Evolutionary conservation across 441 rosid genomes (phyloP).

Genomic region (Lepidium campestre): DNA sequence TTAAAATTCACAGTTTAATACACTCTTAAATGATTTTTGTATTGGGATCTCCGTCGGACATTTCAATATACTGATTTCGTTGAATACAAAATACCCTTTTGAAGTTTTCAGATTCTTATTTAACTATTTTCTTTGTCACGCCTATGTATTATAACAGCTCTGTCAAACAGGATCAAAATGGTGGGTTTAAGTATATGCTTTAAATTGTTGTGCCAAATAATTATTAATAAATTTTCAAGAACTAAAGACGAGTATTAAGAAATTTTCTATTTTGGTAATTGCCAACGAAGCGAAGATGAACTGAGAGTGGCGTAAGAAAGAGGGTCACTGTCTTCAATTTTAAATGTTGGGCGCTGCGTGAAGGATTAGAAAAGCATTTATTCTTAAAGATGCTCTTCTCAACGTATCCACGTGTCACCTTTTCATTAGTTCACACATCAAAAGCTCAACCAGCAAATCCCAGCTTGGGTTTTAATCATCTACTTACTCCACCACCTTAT

Average conservation of each 20-base stretch:
- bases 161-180: too few species aligned
- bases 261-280: not conserved
- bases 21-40: too few species aligned
- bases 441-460: slow-evolving; percentile 22
- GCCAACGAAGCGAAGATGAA: slow-evolving; percentile 14
- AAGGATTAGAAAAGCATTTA: slow-evolving; percentile 32
- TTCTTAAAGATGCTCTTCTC: slow-evolving; percentile 23
- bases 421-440: not conserved
- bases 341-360: slow-evolving; percentile 32
- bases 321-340: slow-evolving; percentile 14
- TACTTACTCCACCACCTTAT: not conserved
- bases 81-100: not conserved
- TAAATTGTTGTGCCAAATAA: too few species aligned
- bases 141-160: too few species aligned
- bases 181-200: too few species aligned
- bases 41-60: slow-evolving; percentile 24
- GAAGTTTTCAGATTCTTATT: not conserved
- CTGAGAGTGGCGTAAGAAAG: slow-evolving; percentile 8
- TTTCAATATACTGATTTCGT: not conserved
- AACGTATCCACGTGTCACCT: slow-evolving; percentile 1
- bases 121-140: not conserved
- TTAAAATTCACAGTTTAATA: too few species aligned
- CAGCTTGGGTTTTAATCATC: not conserved
- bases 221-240: too few species aligned
- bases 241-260: not conserved